Percentiles rank a stretch among this genome's conserved stretches.
Conservation (phyloP, 140 eudicot genomes). For the Stevia rebaudiana region DNA sequence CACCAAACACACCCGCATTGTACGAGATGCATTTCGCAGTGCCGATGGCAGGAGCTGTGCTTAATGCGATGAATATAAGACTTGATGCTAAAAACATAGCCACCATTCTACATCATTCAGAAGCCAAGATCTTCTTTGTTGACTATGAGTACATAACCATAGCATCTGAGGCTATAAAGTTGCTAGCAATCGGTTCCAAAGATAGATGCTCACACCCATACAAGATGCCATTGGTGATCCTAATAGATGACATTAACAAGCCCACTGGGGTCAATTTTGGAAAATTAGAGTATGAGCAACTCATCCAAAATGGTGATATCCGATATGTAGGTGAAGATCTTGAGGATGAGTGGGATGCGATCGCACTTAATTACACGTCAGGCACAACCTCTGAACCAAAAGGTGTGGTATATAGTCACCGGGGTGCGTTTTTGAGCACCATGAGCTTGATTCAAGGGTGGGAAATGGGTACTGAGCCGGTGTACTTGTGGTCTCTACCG, state of each 20-base stretch:
- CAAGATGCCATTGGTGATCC: constrained; percentile 35
- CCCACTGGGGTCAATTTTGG: constrained; percentile 53
- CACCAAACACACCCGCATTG: constrained; percentile 61
- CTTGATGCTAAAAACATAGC: constrained; percentile 49
- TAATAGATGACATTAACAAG: constrained; percentile 46
- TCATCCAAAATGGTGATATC: constrained; percentile 35
- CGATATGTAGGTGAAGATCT: constrained; percentile 30
- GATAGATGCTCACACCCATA: background rate
- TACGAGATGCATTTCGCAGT: constrained; percentile 77
- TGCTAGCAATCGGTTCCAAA: constrained; percentile 15
- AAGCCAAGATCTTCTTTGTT: constrained; percentile 56
- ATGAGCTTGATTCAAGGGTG: constrained; percentile 33
- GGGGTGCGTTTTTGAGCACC: constrained; percentile 76
- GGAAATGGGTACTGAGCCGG: background rate
- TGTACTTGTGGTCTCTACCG: background rate
- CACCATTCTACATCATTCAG: constrained; percentile 52
- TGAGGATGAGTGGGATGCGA: constrained; percentile 68
- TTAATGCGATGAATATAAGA: constrained; percentile 56
- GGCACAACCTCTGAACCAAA: constrained; percentile 75
- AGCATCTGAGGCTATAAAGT: constrained; percentile 35
- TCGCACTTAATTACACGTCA: constrained; percentile 59
- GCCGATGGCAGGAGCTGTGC: constrained; percentile 78
- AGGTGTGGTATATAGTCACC: constrained; percentile 75
- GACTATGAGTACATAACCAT: constrained; percentile 42
- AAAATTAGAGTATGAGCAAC: constrained; percentile 49